Evolutionary conservation across 192 early-diverging fungal genomes (phyloP).

Genomic region (Umbelopsis isabellina): DNA sequence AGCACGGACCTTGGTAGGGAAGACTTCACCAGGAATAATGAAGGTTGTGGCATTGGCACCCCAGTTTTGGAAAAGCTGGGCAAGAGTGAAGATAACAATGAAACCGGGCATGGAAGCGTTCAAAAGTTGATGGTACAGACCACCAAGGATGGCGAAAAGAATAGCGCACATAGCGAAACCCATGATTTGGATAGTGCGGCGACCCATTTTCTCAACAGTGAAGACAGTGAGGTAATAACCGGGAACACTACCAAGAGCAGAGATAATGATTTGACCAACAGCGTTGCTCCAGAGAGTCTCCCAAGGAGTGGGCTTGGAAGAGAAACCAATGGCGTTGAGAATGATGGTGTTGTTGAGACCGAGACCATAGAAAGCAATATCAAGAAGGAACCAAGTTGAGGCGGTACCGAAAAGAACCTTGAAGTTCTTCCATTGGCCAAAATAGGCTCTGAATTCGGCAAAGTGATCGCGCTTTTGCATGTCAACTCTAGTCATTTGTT

Average conservation of each 20-base stretch:
- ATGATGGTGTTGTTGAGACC: conserved; percentile 74
- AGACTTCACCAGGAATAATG: conserved; percentile 75
- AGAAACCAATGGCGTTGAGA: conserved; percentile 73
- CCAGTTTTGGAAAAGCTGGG: conserved; percentile 76
- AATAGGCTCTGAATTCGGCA: conserved; percentile 71
- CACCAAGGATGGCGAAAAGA: conserved; percentile 70
- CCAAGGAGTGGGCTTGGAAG: conserved; percentile 41
- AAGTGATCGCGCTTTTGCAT: conserved; percentile 42
- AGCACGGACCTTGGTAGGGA: conserved; percentile 76
- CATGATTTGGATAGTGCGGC: conserved; percentile 86
- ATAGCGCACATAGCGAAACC: conserved; percentile 80
- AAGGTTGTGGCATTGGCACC: conserved; percentile 84
- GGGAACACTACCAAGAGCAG: conserved; percentile 78
- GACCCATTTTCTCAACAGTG: conserved; percentile 80
- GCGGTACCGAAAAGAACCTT: conserved; percentile 80
- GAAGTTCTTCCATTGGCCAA: conserved; percentile 77
- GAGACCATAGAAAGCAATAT: conserved; percentile 81
- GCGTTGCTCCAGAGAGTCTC: conserved; percentile 68
- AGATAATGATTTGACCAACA: conserved; percentile 89
- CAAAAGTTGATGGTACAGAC: conserved; percentile 62
- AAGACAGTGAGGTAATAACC: conserved; percentile 91
- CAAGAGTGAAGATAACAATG: conserved; percentile 56
- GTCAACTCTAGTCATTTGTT: conserved; percentile 41
- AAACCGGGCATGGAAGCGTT: conserved; percentile 53
- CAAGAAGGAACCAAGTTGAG: conserved; percentile 78